Percentiles rank a stretch among this genome's conserved stretches.
Evolutionary conservation across 129 eudicot genomes (phyloP).

Genomic region (sunflower (Helianthus annuus)): HanXRQr2.0-SUNRISE NC_035436.2:200884395-200884894

Average conservation of each 20-base stretch:
- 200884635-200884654: background rate
- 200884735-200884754: constrained; percentile 92
- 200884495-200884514: constrained; percentile 92
- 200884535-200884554: constrained; percentile 88
- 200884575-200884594: constrained; percentile 15
- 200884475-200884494: constrained; percentile 6
- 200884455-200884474: constrained; percentile 9
- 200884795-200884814: constrained; percentile 29
- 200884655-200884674: constrained; percentile 67
- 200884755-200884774: constrained; percentile 88
- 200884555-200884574: constrained; percentile 68
- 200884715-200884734: constrained; percentile 76
- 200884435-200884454: constrained; percentile 2
- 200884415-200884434: background rate
- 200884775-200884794: constrained; percentile 93
- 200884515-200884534: constrained; percentile 91
- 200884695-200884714: constrained; percentile 85
- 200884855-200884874: constrained; percentile 37
- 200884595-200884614: background rate
- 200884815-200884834: constrained; percentile 4
- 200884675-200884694: constrained; percentile 89
- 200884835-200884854: constrained; percentile 6
- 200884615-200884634: constrained; percentile 8
- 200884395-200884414: background rate
- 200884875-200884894: background rate